Base-by-base conservation (phyloP, 2,329 filamentous ascomycete species). In the Pseudogymnoascus sp. region DNA sequence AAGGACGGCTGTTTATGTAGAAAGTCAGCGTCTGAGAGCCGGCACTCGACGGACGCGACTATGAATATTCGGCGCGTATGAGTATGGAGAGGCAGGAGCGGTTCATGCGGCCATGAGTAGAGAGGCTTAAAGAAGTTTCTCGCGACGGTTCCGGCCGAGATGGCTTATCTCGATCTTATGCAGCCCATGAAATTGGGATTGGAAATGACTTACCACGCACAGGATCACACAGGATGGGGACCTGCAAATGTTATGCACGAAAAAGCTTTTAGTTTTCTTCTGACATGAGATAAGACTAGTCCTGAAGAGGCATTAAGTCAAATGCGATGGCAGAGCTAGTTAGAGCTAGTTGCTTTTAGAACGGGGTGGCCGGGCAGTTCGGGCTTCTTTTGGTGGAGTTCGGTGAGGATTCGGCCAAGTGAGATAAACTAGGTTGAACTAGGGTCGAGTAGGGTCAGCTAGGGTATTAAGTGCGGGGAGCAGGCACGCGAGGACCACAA, bases 61-160 rank as follows among this genome's bases (percentile, higher is more conserved):
- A 54, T 54, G 47, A 33, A 54, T 33, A 54, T 54, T 6, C 47
- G 28, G 47, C 47, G 28, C 47, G 47, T 33, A 8, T 54, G 47
- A 54, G 47, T 30, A 54, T 5, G 8, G 5, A 33, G 47, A 33
- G 33, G 25, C 28, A 54, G 33, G 16, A 11, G 28, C 47, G 25
- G n/a, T 30, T 54, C 47, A 54, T 33, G 25, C 6, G 47, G 47
- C 28, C 28, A 54, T 54, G 47, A 20, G 28, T 7, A 54, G 47
- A 54, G 47, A 54, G 47, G n/a, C 47, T 54, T 54, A 33, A 50
- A 54, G 47, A 54, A 54, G n/a, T 33, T 54, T 33, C 47, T 54
- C 9, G 47, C 16, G 47, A 54, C 47, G 47, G 47, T 54, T 54
- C 25, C 47, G 47, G 47, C 47, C 47, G 47, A 54, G 47, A 6